Conservation (phyloP, 208 protist genomes). For the Leishmania mexicana region DNA sequence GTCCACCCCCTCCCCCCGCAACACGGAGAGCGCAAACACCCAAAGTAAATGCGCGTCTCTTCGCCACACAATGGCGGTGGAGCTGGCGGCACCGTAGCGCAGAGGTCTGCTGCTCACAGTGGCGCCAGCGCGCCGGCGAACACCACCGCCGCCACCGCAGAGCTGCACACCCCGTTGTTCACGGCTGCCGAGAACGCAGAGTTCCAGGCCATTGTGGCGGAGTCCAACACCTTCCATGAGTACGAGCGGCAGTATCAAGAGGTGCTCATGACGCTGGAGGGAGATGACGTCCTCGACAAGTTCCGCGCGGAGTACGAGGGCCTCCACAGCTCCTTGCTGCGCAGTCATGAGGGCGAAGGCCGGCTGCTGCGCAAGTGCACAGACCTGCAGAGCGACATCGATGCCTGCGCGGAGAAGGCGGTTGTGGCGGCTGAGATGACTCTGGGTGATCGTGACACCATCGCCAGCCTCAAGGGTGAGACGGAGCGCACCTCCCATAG, state of each 20-base stretch:
- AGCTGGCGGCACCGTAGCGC: background rate
- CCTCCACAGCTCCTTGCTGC: slow-evolving; percentile 95
- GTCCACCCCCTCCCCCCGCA: background rate
- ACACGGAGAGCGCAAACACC: background rate
- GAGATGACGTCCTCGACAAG: slow-evolving; percentile 94
- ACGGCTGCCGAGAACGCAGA: slow-evolving; percentile 34
- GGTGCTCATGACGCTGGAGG: slow-evolving; percentile 93
- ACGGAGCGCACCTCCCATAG: slow-evolving; percentile 96
- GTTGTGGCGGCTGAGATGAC: slow-evolving; percentile 93
- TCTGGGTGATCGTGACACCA: slow-evolving; percentile 95
- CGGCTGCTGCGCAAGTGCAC: slow-evolving; percentile 95
- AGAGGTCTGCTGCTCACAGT: background rate
- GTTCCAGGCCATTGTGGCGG: slow-evolving; percentile 58
- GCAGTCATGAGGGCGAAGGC: slow-evolving; percentile 98
- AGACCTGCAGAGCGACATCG: slow-evolving; percentile 95
- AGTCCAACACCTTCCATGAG: slow-evolving; percentile 84
- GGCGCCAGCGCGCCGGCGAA: background rate
- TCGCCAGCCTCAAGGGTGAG: slow-evolving; percentile 92
- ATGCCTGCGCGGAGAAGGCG: slow-evolving; percentile 95
- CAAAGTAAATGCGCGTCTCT: background rate
- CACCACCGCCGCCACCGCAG: background rate
- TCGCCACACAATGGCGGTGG: background rate
- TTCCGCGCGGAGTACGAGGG: slow-evolving; percentile 98
- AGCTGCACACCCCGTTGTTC: slow-evolving; percentile 28
- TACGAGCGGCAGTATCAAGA: slow-evolving; percentile 96